Evolutionary conservation across 306 rosid species (phyloP).

Genomic region (Rubus parviflorus): DNA sequence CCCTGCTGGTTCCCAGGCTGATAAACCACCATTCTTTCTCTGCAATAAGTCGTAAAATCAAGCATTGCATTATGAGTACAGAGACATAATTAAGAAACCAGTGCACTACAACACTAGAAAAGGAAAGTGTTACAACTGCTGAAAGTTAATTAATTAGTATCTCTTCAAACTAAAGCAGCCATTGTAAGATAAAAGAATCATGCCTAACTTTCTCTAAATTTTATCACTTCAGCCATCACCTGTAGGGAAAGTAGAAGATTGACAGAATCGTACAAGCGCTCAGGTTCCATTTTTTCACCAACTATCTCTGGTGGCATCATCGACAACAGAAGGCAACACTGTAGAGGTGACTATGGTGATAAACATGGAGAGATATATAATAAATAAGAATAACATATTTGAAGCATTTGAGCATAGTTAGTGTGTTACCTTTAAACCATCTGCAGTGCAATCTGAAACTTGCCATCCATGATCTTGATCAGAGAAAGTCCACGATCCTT

Average conservation of each 20-base stretch:
- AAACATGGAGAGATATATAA: too few relatives aligned
- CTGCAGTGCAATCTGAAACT: conserved; percentile 75
- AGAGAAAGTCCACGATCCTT: conserved; percentile 79
- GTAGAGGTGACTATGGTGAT: neutral
- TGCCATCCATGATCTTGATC: conserved; percentile 84
- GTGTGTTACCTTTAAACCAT: conserved; percentile 67
- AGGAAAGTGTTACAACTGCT: too few relatives aligned
- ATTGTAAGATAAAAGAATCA: neutral
- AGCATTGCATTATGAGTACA: neutral
- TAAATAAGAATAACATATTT: neutral
- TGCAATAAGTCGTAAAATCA: conserved; percentile 10
- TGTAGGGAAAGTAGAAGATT: conserved; percentile 61
- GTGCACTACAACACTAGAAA: too few relatives aligned
- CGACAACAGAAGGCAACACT: conserved; percentile 69
- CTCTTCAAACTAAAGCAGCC: neutral
- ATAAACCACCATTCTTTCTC: conserved; percentile 68
- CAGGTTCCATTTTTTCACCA: conserved; percentile 61
- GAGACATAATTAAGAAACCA: neutral
- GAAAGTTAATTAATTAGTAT: neutral
- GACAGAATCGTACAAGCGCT: conserved; percentile 50
- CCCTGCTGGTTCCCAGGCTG: conserved; percentile 68
- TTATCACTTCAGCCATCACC: too few relatives aligned
- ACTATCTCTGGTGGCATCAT: conserved; percentile 54
- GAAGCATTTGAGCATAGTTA: too few relatives aligned
- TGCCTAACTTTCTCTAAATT: neutral